A percentile compares a stretch with the other conserved stretches of the same genome.
phyloP scores from a whole-genome alignment of 192 early-diverging fungal species.

The Geranomyces michiganensis region DNA sequence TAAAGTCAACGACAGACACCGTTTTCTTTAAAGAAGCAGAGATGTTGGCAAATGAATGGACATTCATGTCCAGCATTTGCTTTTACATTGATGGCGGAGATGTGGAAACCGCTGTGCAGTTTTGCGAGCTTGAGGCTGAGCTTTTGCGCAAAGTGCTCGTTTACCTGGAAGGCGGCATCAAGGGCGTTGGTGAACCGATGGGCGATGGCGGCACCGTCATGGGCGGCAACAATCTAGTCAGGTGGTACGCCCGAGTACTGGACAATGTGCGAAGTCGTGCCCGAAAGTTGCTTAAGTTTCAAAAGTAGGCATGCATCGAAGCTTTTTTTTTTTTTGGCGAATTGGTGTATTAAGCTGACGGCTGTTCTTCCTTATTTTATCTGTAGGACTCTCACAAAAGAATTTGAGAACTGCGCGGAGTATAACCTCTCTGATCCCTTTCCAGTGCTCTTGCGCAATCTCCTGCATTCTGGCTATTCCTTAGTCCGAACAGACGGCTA shows the following conservation, averaged over 20 bases:
- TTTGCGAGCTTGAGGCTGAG: constrained; percentile 58
- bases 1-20: constrained; percentile 59
- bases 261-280: constrained; percentile 68
- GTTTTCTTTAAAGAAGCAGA: constrained; percentile 72
- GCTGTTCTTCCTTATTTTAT: background rate
- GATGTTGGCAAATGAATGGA: constrained; percentile 81
- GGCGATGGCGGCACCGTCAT: constrained; percentile 4
- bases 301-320: constrained; percentile 47
- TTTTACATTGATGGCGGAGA: constrained; percentile 74
- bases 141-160: constrained; percentile 33
- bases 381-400: constrained; percentile 60
- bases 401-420: constrained; percentile 75
- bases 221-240: constrained; percentile 46
- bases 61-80: constrained; percentile 72
- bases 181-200: constrained; percentile 9
- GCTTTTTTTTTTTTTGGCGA: background rate
- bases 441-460: constrained; percentile 59
- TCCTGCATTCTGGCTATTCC: constrained; percentile 73
- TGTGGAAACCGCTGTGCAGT: constrained; percentile 72
- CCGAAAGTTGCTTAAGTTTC: constrained; percentile 64
- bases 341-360: no score
- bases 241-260: constrained; percentile 63
- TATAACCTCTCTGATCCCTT: constrained; percentile 44
- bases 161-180: constrained; percentile 27
- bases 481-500: constrained; percentile 73